Evolutionary conservation across 192 early-diverging fungal genomes (phyloP).

Genomic region (Backusella australiensis): DNA sequence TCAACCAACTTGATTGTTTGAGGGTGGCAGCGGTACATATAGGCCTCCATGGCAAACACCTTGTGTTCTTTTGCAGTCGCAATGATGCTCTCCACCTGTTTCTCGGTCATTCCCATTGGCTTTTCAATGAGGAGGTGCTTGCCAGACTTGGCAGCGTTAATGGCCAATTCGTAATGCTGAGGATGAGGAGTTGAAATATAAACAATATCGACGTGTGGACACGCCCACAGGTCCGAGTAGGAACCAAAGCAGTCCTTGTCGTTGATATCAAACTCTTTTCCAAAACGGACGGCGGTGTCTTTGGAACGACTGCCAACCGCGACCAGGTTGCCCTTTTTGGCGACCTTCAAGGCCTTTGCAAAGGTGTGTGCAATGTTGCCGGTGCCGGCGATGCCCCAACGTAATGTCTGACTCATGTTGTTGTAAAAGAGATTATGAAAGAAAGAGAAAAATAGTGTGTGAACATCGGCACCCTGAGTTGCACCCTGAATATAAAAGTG

Average conservation of each 20-base stretch:
- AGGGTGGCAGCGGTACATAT: slow-evolving; percentile 41
- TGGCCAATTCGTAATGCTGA: slow-evolving; percentile 55
- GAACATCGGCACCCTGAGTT: not conserved
- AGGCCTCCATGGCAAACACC: slow-evolving; percentile 36
- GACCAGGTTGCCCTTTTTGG: slow-evolving; percentile 18
- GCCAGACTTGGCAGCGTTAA: slow-evolving; percentile 47
- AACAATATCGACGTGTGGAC: slow-evolving; percentile 57
- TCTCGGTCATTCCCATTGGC: slow-evolving; percentile 34
- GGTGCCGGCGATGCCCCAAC: slow-evolving; percentile 39
- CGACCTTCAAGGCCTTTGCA: slow-evolving; percentile 21
- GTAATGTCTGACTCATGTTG: slow-evolving; percentile 8
- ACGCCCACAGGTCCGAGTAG: slow-evolving; percentile 48
- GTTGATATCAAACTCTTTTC: slow-evolving; percentile 12
- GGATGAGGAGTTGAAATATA: slow-evolving; percentile 67
- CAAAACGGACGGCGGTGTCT: slow-evolving; percentile 19
- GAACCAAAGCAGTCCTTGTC: slow-evolving; percentile 29
- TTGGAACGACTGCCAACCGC: slow-evolving; percentile 32
- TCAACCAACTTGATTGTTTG: slow-evolving; percentile 25
- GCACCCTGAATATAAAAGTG: not conserved
- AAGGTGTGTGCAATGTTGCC: slow-evolving; percentile 40
- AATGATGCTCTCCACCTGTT: slow-evolving; percentile 26
- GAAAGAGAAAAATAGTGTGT: not conserved
- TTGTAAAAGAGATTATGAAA: not conserved
- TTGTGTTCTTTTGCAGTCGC: slow-evolving; percentile 17
- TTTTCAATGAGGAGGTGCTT: slow-evolving; percentile 58